Base-by-base conservation (phyloP, 2,329 filamentous ascomycete species). In the Ophiostoma sp. region DNA sequence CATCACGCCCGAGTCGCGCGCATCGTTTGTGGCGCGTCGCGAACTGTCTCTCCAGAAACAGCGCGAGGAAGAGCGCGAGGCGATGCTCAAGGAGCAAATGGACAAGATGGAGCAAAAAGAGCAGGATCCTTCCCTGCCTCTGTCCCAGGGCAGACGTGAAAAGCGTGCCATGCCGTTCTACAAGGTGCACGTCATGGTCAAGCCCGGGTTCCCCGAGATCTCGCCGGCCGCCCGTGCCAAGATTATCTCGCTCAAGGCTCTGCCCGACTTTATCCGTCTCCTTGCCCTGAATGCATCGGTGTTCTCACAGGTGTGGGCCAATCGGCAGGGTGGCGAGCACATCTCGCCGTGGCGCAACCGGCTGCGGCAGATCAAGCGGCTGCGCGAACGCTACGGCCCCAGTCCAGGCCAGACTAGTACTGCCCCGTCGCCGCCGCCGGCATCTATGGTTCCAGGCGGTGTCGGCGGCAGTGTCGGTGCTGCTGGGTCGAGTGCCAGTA, bases 241-340 rank as follows among this genome's bases (percentile, higher is more conserved):
- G 79, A 90, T 98, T 75, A 86, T 99, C 71, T 94, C 90, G 20
- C 86, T 94, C 41, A 89, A 88, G 74, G 92, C 92, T 15, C 83
- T 99, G 10, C 91, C 94, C 0, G 86, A 89, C 11, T 96, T 97
- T 77, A 91, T 97, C 69, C 89, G 95, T 52, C 88, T 97, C 66
- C 83, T 98, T 23, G 93, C 94, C 0, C 86, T 99, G 73, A 98
- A 97, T 76, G 94, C 95, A 0, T 96, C 92, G 17, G 92, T 98
- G 10, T 97, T 98, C 78, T 93, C 91, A 1, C 86, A 90, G 64
- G 94, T 97, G n/a, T 97, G 94, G 93, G 87, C 87, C 66, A 89
- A 87, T 76, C 85, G 89, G 66, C 87, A 90, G 73, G 90, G 89
- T 6, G 90, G 90, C 70, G 93, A 96, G 78, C 89, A 96, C 76